Percentiles rank a stretch among this genome's conserved stretches.
These are phyloP conservation scores for Gracilaria caudata DNA, from an alignment of 23 red algal genomes.

Conservation along the genomic window DNA sequence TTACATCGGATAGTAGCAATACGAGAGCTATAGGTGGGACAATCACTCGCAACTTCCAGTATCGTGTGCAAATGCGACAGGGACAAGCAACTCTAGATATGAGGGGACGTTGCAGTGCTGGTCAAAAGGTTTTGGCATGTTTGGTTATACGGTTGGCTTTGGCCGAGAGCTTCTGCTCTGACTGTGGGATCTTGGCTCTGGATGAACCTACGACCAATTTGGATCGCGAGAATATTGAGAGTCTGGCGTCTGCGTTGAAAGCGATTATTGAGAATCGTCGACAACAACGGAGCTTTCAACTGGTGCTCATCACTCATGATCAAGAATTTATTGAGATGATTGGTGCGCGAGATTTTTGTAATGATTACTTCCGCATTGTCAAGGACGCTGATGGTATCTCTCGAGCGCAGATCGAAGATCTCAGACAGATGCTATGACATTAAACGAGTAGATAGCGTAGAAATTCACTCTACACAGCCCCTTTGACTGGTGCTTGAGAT, in stretches of 20 bases:
- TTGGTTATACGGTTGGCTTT: constrained; percentile 93
- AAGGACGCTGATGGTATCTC: constrained; percentile 61
- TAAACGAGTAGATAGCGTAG: not conserved
- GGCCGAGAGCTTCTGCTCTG: constrained; percentile 90
- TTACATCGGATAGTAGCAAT: constrained; percentile 82
- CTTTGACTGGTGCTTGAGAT: too few relatives aligned
- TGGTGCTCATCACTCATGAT: constrained; percentile 97
- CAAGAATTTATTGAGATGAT: constrained; percentile 93
- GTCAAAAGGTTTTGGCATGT: constrained; percentile 98
- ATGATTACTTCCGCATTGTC: constrained; percentile 77
- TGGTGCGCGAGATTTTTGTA: constrained; percentile 69
- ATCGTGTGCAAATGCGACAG: constrained; percentile 95
- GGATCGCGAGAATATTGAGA: constrained; percentile 87
- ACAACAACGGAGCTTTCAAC: constrained; percentile 89
- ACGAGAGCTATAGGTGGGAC: constrained; percentile 24
- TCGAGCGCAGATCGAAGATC: constrained; percentile 34
- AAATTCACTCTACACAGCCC: too few relatives aligned
- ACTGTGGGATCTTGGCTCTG: constrained; percentile 95
- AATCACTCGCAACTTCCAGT: constrained; percentile 81
- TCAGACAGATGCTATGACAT: constrained; percentile 21
- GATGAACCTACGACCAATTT: constrained; percentile 99
- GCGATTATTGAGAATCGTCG: constrained; percentile 77
- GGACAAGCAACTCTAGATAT: constrained; percentile 95
- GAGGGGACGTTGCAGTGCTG: constrained; percentile 96
- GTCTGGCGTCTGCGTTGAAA: constrained; percentile 77